phyloP scores from a whole-genome alignment of 2,329 filamentous ascomycete genomes.

The Penicillium rolfsii region DNA sequence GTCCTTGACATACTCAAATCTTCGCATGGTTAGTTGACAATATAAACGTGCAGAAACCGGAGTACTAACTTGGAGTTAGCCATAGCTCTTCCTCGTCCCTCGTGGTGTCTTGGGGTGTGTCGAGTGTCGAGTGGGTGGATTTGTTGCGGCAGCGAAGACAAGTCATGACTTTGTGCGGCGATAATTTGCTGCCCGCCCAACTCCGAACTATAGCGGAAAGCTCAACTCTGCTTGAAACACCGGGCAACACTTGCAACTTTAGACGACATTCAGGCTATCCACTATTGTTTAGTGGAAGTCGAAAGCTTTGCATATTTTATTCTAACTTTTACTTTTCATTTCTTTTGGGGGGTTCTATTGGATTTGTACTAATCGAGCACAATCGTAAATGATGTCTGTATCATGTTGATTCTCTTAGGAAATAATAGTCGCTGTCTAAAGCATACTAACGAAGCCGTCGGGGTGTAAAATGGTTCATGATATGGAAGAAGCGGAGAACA shows the following conservation, averaged over 20 bases:
- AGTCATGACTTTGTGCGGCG: constrained; percentile 27
- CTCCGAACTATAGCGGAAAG: constrained; percentile 6
- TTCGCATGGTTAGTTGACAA: constrained; percentile 43
- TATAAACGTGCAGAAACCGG: not conserved
- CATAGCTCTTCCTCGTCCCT: constrained; percentile 26
- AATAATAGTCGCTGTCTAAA: constrained; percentile 13
- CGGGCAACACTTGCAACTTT: not conserved
- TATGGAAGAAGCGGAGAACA: constrained; percentile 8
- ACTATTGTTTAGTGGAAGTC: not conserved
- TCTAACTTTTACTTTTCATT: not conserved
- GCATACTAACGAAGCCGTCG: constrained; percentile 10
- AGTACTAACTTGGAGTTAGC: constrained; percentile 45
- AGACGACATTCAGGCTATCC: not conserved
- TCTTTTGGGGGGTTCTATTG: not conserved
- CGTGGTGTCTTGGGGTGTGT: constrained; percentile 7
- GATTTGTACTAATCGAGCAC: not conserved
- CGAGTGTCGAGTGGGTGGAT: constrained; percentile 6
- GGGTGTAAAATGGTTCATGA: constrained; percentile 16
- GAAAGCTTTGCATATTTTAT: not conserved
- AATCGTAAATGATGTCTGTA: not conserved
- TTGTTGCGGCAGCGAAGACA: constrained; percentile 13
- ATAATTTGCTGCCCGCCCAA: constrained; percentile 23
- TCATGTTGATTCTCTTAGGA: constrained; percentile 5
- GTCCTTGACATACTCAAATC: constrained; percentile 88
- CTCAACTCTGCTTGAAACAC: constrained; percentile 1